These are phyloP conservation scores for Calycina marina DNA, from an alignment of 2,329 filamentous ascomycete species.

Conservation along the genomic window DNA sequence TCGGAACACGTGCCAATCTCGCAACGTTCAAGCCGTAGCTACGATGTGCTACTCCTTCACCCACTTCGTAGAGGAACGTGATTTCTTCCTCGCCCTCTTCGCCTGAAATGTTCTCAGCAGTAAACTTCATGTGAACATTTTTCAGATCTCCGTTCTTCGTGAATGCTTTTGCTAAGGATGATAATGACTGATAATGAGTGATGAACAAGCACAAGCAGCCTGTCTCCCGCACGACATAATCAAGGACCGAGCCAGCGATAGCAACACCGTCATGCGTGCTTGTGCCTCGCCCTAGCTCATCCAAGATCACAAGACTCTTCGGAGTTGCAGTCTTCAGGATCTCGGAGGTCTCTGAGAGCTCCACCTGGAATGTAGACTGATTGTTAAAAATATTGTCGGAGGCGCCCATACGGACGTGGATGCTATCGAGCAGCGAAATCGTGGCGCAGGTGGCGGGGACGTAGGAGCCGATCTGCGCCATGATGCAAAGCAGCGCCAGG, in stretches of 20 bases:
- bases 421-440: constrained; percentile 76
- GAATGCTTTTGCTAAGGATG: constrained; percentile 54
- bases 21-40: constrained; percentile 94
- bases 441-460: constrained; percentile 65
- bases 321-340: constrained; percentile 83
- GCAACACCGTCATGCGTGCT: constrained; percentile 92
- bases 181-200: constrained; percentile 88
- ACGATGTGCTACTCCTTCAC: constrained; percentile 79
- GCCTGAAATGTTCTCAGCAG: constrained; percentile 20
- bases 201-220: constrained; percentile 83
- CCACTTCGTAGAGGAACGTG: constrained; percentile 89
- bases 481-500: constrained; percentile 79
- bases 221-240: constrained; percentile 63
- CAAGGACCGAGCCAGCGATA: constrained; percentile 82
- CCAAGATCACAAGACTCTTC: constrained; percentile 75
- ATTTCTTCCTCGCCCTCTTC: constrained; percentile 54
- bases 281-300: constrained; percentile 87
- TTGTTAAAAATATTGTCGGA: constrained; percentile 92
- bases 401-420: constrained; percentile 89
- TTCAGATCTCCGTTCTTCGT: constrained; percentile 32
- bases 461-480: constrained; percentile 89
- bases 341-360: constrained; percentile 80
- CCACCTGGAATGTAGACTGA: constrained; percentile 96
- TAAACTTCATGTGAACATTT: constrained; percentile 94
- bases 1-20: constrained; percentile 66